Percentiles rank a stretch among this genome's conserved stretches.
Evolutionary conservation across 2,329 filamentous ascomycete genomes (phyloP).

Genomic region (Diaporthe citri): DNA sequence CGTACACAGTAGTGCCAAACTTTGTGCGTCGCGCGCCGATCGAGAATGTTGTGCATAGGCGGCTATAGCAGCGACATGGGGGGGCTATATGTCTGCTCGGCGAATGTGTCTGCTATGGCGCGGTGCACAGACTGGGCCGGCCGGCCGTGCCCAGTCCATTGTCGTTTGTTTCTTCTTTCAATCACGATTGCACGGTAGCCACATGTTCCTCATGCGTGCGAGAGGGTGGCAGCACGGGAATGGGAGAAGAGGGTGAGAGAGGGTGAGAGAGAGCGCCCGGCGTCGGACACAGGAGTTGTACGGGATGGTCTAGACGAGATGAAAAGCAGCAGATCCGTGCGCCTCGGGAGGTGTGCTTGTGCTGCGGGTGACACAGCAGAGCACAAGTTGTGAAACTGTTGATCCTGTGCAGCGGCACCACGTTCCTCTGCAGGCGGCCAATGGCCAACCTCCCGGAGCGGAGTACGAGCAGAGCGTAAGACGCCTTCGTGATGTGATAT

Average conservation of each 20-base stretch:
- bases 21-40: conserved; percentile 5
- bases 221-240: not conserved
- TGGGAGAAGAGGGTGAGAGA: not conserved
- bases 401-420: conserved; percentile 22
- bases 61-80: conserved; percentile 23
- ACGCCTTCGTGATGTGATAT: conserved; percentile 22
- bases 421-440: conserved; percentile 7
- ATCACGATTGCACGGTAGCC: not conserved
- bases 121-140: conserved; percentile 21
- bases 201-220: not conserved
- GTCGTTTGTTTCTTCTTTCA: not conserved
- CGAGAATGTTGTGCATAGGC: conserved; percentile 29
- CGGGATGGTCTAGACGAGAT: conserved; percentile 32
- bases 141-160: conserved; percentile 6
- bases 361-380: conserved; percentile 29
- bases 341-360: conserved; percentile 31
- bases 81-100: conserved; percentile 13
- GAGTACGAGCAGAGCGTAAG: not conserved
- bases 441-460: conserved; percentile 5
- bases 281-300: conserved; percentile 18
- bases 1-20: conserved; percentile 4
- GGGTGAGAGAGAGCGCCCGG: not conserved
- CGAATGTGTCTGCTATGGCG: not conserved
- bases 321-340: conserved; percentile 25
- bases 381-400: conserved; percentile 37